phyloP scores from a whole-genome alignment of 139 green algal genomes.

The Closterium sp. region DNA sequence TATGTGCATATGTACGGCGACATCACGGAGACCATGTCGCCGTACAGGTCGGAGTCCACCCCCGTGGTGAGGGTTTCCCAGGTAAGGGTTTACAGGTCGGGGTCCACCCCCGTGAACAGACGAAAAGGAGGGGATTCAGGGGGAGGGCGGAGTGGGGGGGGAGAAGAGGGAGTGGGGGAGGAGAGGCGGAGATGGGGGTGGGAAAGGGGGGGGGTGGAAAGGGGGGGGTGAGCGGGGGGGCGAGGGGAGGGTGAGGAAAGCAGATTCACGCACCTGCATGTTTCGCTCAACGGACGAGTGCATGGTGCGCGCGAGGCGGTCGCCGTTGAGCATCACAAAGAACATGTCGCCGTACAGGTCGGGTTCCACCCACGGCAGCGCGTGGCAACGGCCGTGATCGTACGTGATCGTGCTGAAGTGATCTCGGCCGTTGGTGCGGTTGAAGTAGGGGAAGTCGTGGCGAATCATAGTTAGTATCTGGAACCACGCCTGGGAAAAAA shows the following conservation, averaged over 20 bases:
- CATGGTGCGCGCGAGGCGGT: not conserved
- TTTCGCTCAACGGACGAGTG: not conserved
- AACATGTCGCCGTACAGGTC: constrained; percentile 17
- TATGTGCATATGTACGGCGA: too few species aligned
- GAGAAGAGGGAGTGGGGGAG: not conserved
- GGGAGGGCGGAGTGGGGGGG: not conserved
- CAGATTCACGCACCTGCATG: not conserved
- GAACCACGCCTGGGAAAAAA: not conserved
- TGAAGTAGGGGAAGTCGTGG: constrained; percentile 8
- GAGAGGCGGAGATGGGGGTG: not conserved
- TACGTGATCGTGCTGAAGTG: constrained; percentile 38
- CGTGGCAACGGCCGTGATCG: constrained; percentile 15
- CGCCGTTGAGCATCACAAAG: not conserved
- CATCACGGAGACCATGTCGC: constrained; percentile 21
- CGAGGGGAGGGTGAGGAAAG: not conserved
- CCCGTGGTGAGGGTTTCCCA: too few species aligned
- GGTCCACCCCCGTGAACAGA: too few species aligned
- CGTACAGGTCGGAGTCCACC: not conserved
- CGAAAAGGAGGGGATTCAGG: too few species aligned
- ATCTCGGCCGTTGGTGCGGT: constrained; percentile 39
- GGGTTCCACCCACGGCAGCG: not conserved
- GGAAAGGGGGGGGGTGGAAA: not conserved
- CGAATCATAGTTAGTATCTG: not conserved
- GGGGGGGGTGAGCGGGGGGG: not conserved
- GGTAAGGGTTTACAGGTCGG: too few species aligned